Evolutionary conservation across 2,329 filamentous ascomycete genomes (phyloP).

Genomic region (Triangularia verruculosa): DNA sequence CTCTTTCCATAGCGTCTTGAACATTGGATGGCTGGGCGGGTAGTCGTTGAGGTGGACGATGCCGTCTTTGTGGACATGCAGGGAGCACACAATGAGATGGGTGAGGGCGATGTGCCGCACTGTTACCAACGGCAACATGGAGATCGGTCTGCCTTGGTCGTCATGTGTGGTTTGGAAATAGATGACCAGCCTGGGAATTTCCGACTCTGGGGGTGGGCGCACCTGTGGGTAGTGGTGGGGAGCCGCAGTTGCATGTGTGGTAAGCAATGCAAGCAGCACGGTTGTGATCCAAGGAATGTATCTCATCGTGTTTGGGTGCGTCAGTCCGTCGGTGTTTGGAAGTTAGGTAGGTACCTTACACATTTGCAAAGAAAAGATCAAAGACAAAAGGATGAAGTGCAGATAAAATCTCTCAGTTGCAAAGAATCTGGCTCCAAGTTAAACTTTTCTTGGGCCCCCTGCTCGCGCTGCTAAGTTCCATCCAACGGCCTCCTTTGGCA

Average conservation of each 20-base stretch:
- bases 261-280: not conserved
- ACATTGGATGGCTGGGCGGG: conserved; percentile 63
- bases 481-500: too few relatives aligned
- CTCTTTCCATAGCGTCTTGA: conserved; percentile 75
- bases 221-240: not conserved
- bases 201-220: not conserved
- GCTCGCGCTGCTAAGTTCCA: too few relatives aligned
- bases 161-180: conserved; percentile 55
- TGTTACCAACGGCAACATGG: conserved; percentile 51
- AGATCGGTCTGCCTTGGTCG: conserved; percentile 43
- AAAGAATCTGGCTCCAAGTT: too few relatives aligned
- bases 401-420: too few relatives aligned
- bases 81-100: conserved; percentile 81
- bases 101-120: conserved; percentile 55
- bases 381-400: not conserved
- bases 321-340: too few relatives aligned
- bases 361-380: too few relatives aligned
- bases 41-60: conserved; percentile 79
- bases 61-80: conserved; percentile 73
- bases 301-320: too few relatives aligned
- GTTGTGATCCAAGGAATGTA: not conserved
- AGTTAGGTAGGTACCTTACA: too few relatives aligned
- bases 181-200: conserved; percentile 30
- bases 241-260: not conserved
- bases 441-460: too few relatives aligned